Percentiles rank a stretch among this genome's conserved stretches.
Evolutionary conservation across 805 yeast genomes (phyloP).

Genomic region (Candida pini): DNA sequence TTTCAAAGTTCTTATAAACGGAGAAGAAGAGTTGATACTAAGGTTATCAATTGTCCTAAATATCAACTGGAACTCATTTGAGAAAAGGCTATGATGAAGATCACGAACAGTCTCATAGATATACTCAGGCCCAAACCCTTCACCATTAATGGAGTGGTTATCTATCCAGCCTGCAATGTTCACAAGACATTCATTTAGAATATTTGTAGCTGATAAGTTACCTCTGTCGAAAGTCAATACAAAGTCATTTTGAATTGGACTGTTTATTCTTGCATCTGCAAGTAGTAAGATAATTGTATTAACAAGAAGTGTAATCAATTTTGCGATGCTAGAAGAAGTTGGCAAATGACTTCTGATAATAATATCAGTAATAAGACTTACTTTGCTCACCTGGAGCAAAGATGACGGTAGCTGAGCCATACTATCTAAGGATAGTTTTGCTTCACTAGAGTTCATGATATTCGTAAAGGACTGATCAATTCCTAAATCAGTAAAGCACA

Average conservation of each 20-base stretch:
- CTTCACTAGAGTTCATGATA: background rate
- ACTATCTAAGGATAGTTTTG: background rate
- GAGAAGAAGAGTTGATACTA: constrained; percentile 7
- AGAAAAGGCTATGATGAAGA: too few species aligned
- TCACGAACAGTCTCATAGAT: too few species aligned
- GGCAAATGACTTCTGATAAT: background rate
- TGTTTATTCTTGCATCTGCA: constrained; percentile 12
- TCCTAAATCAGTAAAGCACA: too few species aligned
- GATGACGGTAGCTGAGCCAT: background rate
- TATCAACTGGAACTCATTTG: constrained; percentile 4
- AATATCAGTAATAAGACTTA: background rate
- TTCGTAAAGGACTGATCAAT: too few species aligned
- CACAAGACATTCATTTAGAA: too few species aligned
- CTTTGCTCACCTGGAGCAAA: background rate
- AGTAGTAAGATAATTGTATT: constrained; percentile 3
- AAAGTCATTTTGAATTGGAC: constrained; percentile 8
- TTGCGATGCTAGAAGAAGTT: background rate
- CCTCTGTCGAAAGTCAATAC: too few species aligned
- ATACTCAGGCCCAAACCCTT: too few species aligned
- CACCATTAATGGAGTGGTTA: too few species aligned
- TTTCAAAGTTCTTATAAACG: constrained; percentile 10
- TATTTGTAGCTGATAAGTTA: too few species aligned
- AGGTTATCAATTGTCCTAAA: constrained; percentile 13
- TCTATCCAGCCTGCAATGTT: too few species aligned
- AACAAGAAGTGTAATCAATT: constrained; percentile 1